Evolutionary conservation across 371 early-diverging fungal genomes (phyloP), one percentile per base, ranked within the genome.

Genomic region (Vairimorpha ceranae): DNA sequence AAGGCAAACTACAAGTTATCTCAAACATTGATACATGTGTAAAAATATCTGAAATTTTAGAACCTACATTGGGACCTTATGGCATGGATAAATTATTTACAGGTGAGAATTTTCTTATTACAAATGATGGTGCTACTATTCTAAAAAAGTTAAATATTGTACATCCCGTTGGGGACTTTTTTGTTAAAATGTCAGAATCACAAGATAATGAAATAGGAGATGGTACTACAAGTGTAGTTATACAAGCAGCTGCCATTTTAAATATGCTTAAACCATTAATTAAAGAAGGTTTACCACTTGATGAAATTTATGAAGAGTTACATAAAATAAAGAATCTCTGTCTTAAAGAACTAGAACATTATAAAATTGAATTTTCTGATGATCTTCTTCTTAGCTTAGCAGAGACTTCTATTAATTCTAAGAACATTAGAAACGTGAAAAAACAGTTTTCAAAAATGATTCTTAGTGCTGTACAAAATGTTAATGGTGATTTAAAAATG

Each of bases 141-240:
- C 87, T 99, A 88, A 91, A 92, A 83, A 86, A 93, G 59, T 87
- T 98, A 73, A 94, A 96, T 81, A 92, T 96, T 77, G 92, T 93
- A 46, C 97, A 99, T 83, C 99, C 99, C 56, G 95, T 95, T 33
- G 98, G 92, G 70, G 92, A 93, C 85, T 90, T 96, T 4, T 86
- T 99, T 32, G 94, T 94, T 10, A 93, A 92, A 78, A 92, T 97
- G 83, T 93, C 95, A 43, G 88, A 95, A 72, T 90, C 95, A 58
- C 98, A 98, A 87, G 99, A 99, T 87, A 93, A 92, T n/a, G 97
- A 97, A 87, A 94, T 81, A 43, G 99, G 99, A 69, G 99, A 99
- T 83, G 99, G 99, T 74, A 99, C 99, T 30, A 99, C 99, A 14
- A 92, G 92, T 85, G 97, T 97, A 14, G 94, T 96, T 15, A 86